Evolutionary conservation across 352 stramenopile genomes (phyloP), one percentile per base, ranked within the genome.

Genomic region (Phytophthora pinifolia): DNA sequence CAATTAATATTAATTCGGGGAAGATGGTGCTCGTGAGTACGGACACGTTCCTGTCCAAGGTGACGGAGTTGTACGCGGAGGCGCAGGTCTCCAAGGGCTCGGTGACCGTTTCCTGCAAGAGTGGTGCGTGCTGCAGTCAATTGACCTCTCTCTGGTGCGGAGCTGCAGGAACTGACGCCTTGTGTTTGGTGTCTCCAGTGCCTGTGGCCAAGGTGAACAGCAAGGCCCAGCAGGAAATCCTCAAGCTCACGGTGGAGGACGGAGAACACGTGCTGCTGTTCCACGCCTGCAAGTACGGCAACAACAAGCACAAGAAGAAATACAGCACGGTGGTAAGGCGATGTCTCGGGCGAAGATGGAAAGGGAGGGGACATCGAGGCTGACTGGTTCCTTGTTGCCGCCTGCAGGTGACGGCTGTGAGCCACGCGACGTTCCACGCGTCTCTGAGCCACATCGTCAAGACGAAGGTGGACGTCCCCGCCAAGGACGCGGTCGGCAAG

Each of bases 231-330:
- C 70, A 62, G 46, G 54, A 54, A 66, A 66, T 67, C 39, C 65
- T 50, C 65, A 65, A 76, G 52, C 62, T 71, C 17, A 60, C 65
- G 38, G 55, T 72, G 30, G 67, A 67, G 33, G 57, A 70, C 18
- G 78, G 73, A 49, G 75, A 85, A 13, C 67, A 77, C 49, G 76
- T 86, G 54, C 56, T 90, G 65, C 72, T 92, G 41, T 90, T 91
- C 48, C 83, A 81, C 44, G 79, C 70, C 9, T 77, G 63, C 46
- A 86, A 90, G 37, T 91, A 92, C 52, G 83, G 83, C 55, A 94
- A 94, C 72, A 94, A 94, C 63, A 85, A 85, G 65, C 81, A 92
- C 76, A 94, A 94, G 78, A 77, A 73, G 59, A 94, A 94, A 66
- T 84, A 81, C 65, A 90, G 81, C 61, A 83, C 83, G 8, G 69